phyloP scores from a whole-genome alignment of 2,329 filamentous ascomycete species.

The Elsinoe perseae region DNA sequence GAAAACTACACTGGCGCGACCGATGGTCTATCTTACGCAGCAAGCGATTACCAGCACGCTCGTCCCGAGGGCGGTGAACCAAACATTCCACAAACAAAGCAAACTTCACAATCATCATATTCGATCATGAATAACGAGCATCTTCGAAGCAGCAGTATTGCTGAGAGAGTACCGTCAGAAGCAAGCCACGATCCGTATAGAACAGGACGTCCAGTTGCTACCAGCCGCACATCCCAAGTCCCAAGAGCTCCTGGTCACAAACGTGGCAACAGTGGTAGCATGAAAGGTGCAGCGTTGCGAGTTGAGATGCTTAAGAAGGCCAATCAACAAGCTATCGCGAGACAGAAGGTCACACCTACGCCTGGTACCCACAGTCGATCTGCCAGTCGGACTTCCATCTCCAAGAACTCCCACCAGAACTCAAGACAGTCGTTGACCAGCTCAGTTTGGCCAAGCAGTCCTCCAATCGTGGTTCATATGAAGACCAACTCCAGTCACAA shows the following conservation, averaged over 20 bases:
- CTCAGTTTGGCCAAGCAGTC: slow-evolving; percentile 41
- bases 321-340: slow-evolving; percentile 14
- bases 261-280: slow-evolving; percentile 14
- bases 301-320: slow-evolving; percentile 32
- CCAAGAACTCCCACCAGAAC: slow-evolving; percentile 18
- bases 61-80: slow-evolving; percentile 27
- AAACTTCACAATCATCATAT: slow-evolving; percentile 47
- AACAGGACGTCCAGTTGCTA: background rate
- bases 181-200: slow-evolving; percentile 68
- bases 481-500: slow-evolving; percentile 35
- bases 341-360: slow-evolving; percentile 6
- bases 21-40: slow-evolving; percentile 62
- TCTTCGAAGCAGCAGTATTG: slow-evolving; percentile 43
- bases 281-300: slow-evolving; percentile 23
- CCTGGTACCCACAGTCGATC: slow-evolving; percentile 21
- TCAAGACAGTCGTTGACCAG: slow-evolving; percentile 39
- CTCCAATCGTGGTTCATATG: slow-evolving; percentile 32
- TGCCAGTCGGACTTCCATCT: slow-evolving; percentile 22
- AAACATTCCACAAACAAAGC: slow-evolving; percentile 29
- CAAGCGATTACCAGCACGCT: slow-evolving; percentile 84
- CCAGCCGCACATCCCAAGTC: slow-evolving; percentile 50
- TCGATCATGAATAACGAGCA: slow-evolving; percentile 51
- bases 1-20: slow-evolving; percentile 75
- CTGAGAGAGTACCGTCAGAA: slow-evolving; percentile 41
- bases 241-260: slow-evolving; percentile 9